phyloP scores from a whole-genome alignment of 768 basidiomycete species.

The Podaxis sp. region DNA sequence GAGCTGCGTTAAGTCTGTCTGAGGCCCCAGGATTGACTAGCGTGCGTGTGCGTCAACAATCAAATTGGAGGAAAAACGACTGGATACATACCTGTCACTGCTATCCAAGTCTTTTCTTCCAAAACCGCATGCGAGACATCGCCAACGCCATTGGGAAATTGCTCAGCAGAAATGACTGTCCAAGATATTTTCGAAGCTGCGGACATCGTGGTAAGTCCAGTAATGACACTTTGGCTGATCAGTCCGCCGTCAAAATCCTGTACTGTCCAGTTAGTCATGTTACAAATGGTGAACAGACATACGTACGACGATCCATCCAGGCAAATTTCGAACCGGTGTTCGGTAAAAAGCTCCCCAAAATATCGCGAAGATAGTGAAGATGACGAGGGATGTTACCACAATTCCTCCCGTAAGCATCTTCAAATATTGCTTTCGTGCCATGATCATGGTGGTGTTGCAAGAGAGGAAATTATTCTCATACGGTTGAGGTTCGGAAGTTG shows the following conservation, averaged over 20 bases:
- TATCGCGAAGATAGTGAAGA: constrained; percentile 52
- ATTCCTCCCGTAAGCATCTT: constrained; percentile 38
- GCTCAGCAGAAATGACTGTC: constrained; percentile 35
- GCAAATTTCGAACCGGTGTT: constrained; percentile 38
- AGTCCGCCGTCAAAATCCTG: constrained; percentile 62
- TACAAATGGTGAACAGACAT: background rate
- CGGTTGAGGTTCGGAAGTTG: background rate
- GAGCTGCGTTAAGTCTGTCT: constrained; percentile 31
- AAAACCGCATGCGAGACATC: constrained; percentile 45
- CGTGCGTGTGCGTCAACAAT: background rate
- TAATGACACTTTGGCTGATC: constrained; percentile 45
- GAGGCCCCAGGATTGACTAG: constrained; percentile 44
- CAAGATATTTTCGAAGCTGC: constrained; percentile 41
- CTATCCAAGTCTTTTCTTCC: constrained; percentile 53
- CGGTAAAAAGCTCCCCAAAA: constrained; percentile 57
- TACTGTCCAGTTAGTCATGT: background rate
- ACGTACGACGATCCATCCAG: constrained; percentile 60
- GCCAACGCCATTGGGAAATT: constrained; percentile 43
- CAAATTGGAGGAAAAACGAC: background rate
- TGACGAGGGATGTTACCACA: constrained; percentile 36
- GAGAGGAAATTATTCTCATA: constrained; percentile 6
- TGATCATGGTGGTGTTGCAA: background rate
- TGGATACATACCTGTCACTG: constrained; percentile 44
- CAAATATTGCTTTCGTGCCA: constrained; percentile 43
- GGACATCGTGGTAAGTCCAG: constrained; percentile 24